These are phyloP conservation scores for Coemansia sp. DNA, from an alignment of 192 early-diverging fungal genomes.

Conservation along the genomic window DNA sequence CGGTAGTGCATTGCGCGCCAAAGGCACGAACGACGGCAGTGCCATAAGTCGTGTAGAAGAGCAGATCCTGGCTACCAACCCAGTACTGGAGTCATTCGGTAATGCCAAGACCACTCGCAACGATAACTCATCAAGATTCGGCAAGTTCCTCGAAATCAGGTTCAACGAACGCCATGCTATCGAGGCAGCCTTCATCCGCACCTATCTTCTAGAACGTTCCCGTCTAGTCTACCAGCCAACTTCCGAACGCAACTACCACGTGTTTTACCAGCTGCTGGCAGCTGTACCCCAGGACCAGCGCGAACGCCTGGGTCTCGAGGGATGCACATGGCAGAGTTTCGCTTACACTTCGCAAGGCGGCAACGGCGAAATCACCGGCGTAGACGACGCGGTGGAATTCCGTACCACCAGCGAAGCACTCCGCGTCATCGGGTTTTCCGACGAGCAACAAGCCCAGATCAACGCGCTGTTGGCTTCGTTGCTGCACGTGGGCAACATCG, in stretches of 20 bases:
- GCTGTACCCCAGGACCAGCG: constrained; percentile 72
- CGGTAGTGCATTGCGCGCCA: constrained; percentile 12
- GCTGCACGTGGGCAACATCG: constrained; percentile 94
- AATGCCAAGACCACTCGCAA: constrained; percentile 99
- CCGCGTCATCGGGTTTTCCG: constrained; percentile 81
- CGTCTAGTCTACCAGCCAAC: constrained; percentile 93
- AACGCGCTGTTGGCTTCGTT: constrained; percentile 90
- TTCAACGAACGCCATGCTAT: constrained; percentile 85
- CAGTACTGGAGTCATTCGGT: constrained; percentile 99
- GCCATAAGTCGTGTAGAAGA: constrained; percentile 64
- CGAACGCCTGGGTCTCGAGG: constrained; percentile 22
- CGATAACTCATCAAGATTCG: constrained; percentile 98
- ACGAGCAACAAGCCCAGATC: constrained; percentile 84
- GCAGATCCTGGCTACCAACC: constrained; percentile 92
- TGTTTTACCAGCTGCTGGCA: constrained; percentile 98
- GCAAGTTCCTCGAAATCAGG: constrained; percentile 97
- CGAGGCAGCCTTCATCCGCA: constrained; percentile 91
- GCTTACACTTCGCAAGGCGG: constrained; percentile 89
- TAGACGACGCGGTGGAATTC: constrained; percentile 94
- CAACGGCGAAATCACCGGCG: constrained; percentile 74
- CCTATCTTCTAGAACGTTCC: constrained; percentile 95
- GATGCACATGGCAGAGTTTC: constrained; percentile 67
- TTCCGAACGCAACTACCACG: constrained; percentile 96
- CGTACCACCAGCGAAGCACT: constrained; percentile 83
- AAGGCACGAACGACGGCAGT: constrained; percentile 23